phyloP scores from a whole-genome alignment of 2,329 filamentous ascomycete genomes.

The Phyllachora maydis region DNA sequence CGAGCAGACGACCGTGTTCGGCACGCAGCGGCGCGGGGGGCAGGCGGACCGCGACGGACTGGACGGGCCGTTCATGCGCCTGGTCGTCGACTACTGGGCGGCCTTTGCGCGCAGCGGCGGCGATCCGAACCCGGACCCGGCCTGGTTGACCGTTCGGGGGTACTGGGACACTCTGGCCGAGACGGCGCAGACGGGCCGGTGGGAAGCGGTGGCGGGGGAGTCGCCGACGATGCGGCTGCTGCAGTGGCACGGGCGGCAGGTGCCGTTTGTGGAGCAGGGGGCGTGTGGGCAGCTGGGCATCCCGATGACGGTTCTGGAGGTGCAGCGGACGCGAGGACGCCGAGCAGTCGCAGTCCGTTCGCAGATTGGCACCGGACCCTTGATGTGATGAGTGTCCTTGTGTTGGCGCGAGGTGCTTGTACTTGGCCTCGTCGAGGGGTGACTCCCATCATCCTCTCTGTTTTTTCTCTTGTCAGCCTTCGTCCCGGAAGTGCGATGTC shows the following conservation, averaged over 20 bases:
- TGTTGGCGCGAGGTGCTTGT: too few relatives aligned
- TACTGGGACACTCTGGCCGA: slow-evolving; percentile 10
- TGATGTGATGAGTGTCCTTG: too few relatives aligned
- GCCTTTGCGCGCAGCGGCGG: slow-evolving; percentile 12
- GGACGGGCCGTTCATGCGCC: slow-evolving; percentile 12
- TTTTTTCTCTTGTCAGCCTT: too few relatives aligned
- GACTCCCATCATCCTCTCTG: too few relatives aligned
- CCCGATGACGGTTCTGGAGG: too few relatives aligned
- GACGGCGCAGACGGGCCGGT: slow-evolving; percentile 8
- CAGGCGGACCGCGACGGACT: slow-evolving; percentile 14
- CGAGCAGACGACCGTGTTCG: slow-evolving; percentile 17
- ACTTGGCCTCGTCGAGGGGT: too few relatives aligned
- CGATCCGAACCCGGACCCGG: slow-evolving; percentile 11
- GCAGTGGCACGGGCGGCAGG: slow-evolving; percentile 9
- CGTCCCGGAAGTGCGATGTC: too few relatives aligned
- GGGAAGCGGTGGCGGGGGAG: slow-evolving; percentile 7
- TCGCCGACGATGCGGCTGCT: slow-evolving; percentile 7
- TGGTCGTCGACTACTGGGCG: slow-evolving; percentile 14
- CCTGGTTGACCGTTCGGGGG: slow-evolving; percentile 11
- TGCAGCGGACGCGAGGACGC: too few relatives aligned
- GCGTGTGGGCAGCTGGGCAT: slow-evolving; percentile 7
- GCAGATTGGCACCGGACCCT: too few relatives aligned
- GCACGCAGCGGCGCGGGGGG: slow-evolving; percentile 10
- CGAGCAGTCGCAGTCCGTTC: too few relatives aligned
- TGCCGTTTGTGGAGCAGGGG: slow-evolving; percentile 6